A percentile compares a stretch with the other conserved stretches of the same genome.
Conservation (phyloP, 805 yeast species). For the Naumovozyma baii region DNA sequence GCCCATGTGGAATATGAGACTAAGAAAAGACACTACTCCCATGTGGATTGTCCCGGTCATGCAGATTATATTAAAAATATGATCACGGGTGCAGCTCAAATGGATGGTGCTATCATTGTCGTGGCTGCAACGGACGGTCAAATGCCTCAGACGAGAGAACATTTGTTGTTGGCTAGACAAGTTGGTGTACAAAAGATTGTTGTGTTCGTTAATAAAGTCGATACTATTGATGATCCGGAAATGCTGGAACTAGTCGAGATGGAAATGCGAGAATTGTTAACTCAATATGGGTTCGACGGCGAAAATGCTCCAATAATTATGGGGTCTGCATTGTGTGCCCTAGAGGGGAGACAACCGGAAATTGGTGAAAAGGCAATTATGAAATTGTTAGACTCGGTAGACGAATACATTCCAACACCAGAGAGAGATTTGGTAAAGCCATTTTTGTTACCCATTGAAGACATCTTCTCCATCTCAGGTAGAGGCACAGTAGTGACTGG, state of each 20-base stretch:
- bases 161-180: conserved; percentile 94
- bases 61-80: conserved; percentile 97
- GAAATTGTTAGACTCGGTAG: conserved; percentile 84
- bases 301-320: conserved; percentile 94
- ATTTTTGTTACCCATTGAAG: conserved; percentile 95
- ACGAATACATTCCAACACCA: conserved; percentile 93
- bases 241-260: conserved; percentile 98
- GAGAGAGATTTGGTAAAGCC: conserved; percentile 91
- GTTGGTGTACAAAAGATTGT: conserved; percentile 97
- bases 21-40: conserved; percentile 89
- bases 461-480: conserved; percentile 95
- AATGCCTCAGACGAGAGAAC: conserved; percentile 99
- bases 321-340: conserved; percentile 98
- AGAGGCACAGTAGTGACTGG: conserved; percentile 99
- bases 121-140: conserved; percentile 99
- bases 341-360: conserved; percentile 80
- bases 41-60: conserved; percentile 98
- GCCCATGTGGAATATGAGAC: conserved; percentile 98
- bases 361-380: conserved; percentile 80
- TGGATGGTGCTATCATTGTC: conserved; percentile 99
- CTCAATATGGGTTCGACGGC: conserved; percentile 93
- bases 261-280: conserved; percentile 97
- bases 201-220: conserved; percentile 96
- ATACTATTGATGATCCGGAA: conserved; percentile 95
- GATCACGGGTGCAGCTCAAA: conserved; percentile 99